Evolutionary conservation across 2,329 filamentous ascomycete genomes (phyloP).

Genomic region (Alternaria dauci): DNA sequence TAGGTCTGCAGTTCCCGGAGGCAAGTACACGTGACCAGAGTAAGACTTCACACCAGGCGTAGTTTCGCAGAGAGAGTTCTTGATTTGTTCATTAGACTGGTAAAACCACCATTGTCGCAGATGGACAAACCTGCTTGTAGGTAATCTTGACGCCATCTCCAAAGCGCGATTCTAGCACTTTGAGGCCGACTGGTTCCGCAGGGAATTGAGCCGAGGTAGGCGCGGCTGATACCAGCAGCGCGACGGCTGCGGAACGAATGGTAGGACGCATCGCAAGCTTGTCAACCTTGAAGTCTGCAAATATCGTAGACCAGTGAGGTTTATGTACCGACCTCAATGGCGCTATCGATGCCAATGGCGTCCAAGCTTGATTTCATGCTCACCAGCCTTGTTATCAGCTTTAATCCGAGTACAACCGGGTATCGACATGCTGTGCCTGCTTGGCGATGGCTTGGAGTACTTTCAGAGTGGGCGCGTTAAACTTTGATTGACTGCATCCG

Average conservation of each 20-base stretch:
- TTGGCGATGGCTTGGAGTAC: constrained; percentile 9
- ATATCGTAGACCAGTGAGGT: background rate
- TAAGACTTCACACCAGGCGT: constrained; percentile 63
- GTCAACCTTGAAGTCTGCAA: background rate
- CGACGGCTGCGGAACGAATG: constrained; percentile 2
- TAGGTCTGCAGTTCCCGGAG: constrained; percentile 26
- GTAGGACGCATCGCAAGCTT: constrained; percentile 12
- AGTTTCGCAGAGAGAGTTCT: constrained; percentile 61
- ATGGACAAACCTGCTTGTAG: constrained; percentile 33
- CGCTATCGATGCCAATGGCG: constrained; percentile 3
- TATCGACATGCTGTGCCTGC: background rate
- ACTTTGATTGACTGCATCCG: constrained; percentile 6
- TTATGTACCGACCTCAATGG: constrained; percentile 4
- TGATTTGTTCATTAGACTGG: background rate
- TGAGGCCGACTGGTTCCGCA: constrained; percentile 19
- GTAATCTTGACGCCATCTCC: constrained; percentile 34
- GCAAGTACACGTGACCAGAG: constrained; percentile 57
- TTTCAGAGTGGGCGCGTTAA: background rate
- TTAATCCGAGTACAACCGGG: background rate
- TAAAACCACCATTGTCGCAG: background rate
- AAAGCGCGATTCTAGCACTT: constrained; percentile 30
- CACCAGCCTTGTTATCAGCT: constrained; percentile 3
- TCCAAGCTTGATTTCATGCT: constrained; percentile 6
- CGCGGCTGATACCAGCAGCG: constrained; percentile 16
- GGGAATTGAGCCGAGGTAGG: constrained; percentile 25